Evolutionary conservation across 2,329 filamentous ascomycete species (phyloP).

Genomic region (Tolypocladium amazonense): DNA sequence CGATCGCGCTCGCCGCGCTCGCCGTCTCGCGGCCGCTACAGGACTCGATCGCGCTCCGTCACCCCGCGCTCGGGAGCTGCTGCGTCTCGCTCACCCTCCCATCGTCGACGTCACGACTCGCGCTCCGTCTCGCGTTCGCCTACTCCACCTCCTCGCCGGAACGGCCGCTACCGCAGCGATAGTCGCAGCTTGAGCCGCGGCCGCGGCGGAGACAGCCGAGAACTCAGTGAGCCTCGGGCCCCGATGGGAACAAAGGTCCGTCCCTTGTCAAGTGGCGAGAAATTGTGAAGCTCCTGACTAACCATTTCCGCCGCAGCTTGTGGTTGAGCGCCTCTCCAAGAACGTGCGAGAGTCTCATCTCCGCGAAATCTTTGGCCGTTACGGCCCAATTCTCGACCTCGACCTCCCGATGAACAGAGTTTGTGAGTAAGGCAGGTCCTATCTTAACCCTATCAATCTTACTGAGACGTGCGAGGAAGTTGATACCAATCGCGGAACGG

Average conservation of each 20-base stretch:
- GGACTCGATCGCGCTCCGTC: slow-evolving; percentile 23
- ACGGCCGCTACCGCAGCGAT: slow-evolving; percentile 18
- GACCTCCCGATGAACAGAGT: slow-evolving; percentile 83
- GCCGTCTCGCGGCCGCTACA: slow-evolving; percentile 19
- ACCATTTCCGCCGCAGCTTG: slow-evolving; percentile 49
- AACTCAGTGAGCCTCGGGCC: slow-evolving; percentile 25
- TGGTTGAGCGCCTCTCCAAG: slow-evolving; percentile 91
- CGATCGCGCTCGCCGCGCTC: slow-evolving; percentile 8
- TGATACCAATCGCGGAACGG: slow-evolving; percentile 83
- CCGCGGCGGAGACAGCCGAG: slow-evolving; percentile 22
- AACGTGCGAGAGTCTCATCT: slow-evolving; percentile 86
- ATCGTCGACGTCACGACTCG: slow-evolving; percentile 21
- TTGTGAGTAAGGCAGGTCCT: slow-evolving; percentile 42
- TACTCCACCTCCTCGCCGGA: slow-evolving; percentile 20
- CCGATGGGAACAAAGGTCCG: slow-evolving; percentile 42
- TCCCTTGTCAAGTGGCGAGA: neutral
- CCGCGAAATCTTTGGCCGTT: slow-evolving; percentile 82
- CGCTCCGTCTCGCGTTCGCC: slow-evolving; percentile 21
- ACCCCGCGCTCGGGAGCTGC: slow-evolving; percentile 17
- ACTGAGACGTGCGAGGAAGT: slow-evolving; percentile 33
- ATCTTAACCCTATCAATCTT: neutral
- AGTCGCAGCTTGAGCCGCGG: slow-evolving; percentile 22
- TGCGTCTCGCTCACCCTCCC: slow-evolving; percentile 21
- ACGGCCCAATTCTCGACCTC: slow-evolving; percentile 75
- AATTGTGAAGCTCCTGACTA: neutral